Base-by-base conservation (phyloP, 805 yeast genomes). In the Candida railenensis region DNA sequence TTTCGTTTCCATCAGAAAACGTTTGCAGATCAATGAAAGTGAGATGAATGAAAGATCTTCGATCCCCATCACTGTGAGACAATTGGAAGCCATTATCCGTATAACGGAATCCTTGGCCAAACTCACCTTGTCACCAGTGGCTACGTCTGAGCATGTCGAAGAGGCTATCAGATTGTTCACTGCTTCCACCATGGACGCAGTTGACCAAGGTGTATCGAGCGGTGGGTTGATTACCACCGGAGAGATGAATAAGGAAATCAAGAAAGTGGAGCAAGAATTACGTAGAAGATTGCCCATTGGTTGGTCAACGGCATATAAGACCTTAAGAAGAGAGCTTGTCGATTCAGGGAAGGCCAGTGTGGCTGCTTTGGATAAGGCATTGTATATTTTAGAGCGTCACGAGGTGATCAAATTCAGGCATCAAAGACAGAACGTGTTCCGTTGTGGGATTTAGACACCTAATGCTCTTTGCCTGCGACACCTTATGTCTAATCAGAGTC, bases 141-240 rank as follows among this genome's bases (percentile, higher is more conserved):
- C 97, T 2, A 78, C 82, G 7, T 94, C 83, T 56, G 85, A 81
- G 52, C 98, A 94, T 61, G 99, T 94, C 22, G 92, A 89, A 57
- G 99, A 94, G 63, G 97, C 98, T 0, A 88, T 94, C 51, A 73
- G 99, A 58, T 72, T 94, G 51, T 94, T 94, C 67, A 88, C 88
- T 50, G 97, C 99, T 0, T 94, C 99, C 1, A 94, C 99, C 0
- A 90, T 94, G 95, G 91, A 91, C 61, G 99, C 99, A 0, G 92
- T 89, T 9, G 80, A 77, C 40, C 85, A 82, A 60, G 85, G 83
- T 34, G 78, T 79, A 38, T 78, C 67, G 15, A 65, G 65, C 28
- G 71, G 69, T 4, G 71, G 69, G 12, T 49, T 64, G 44, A 55
- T 76, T 37, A 71, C 79, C 3, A 80, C 81, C 50, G 80, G 82